Base-by-base conservation (phyloP, 2,329 filamentous ascomycete species). In the Sporothrix dimorphospora region DNA sequence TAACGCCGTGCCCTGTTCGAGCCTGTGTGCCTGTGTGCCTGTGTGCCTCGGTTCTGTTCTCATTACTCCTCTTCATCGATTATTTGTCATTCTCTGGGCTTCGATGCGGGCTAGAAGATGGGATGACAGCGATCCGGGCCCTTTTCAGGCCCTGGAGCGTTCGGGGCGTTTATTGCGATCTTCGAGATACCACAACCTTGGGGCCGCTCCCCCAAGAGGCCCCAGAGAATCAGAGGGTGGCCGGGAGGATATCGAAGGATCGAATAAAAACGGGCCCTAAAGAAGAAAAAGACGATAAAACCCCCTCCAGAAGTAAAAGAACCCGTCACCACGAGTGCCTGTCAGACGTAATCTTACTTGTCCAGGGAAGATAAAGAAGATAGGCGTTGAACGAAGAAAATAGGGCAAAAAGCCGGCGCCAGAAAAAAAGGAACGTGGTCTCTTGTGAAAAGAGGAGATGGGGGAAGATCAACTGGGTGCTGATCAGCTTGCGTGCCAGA, bases 141-240 rank as follows among this genome's bases (percentile, higher is more conserved):
- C 53, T 57, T 57, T 6, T 19, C 14, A 8, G 59, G 38, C 59
- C 9, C 21, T 27, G 38, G 9, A 27, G n/a, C 38, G 59, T 21
- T 42, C 59, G n/a, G n/a, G 42, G 38, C 38, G 59, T 40, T 68
- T 51, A 68, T 68, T 68, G 65, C 19, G 65, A 68, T 68, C 65
- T 68, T 68, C 65, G 45, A 34, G 27, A 40, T 68, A 19, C 65
- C 6, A 51, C 27, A 1, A 8, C 53, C 53, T 57, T 57, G 53
- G 24, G 53, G 53, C 24, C 12, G 53, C 53, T 16, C 59, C 38
- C 59, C n/a, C 27, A 57, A 27, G 16, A 14, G 38, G 7, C 21
- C 59, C 42, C 59, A 19, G 42, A 16, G 14, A 16, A 45, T 45
- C 42, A 45, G 42, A 45, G 42, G 42, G 3, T 45, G 40, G n/a